Evolutionary conservation across 345 rosid genomes (phyloP), one percentile per base, ranked within the genome.

Genomic region (Melaleuca alternifolia): DNA sequence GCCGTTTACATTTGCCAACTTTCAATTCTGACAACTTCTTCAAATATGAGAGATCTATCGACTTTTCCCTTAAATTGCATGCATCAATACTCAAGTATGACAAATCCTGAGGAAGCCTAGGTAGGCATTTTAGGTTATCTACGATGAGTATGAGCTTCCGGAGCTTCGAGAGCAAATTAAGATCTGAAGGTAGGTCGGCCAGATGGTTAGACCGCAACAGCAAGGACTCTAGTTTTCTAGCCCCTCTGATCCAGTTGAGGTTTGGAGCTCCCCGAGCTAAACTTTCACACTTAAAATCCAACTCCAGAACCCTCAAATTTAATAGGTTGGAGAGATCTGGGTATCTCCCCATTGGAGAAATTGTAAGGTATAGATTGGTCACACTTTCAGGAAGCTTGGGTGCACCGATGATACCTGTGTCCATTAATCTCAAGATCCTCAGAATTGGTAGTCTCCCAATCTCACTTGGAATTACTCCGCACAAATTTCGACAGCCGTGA

Each of bases 121-220:
- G 62, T 57, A 57, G 15, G 62, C 28, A 10, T 56, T 24, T 28
- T 24, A 10, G 61, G 6, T 2, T 24, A 4, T 56, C 1, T 56
- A 4, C 28, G 1, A 1, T 0, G 28, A 56, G 61, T 0, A 0
- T 1, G 0, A 56, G 61, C 0, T 24, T 2, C 28, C 13, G 10
- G 1, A 24, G 61, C 61, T 23, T 56, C 6, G 28, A 24, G 24
- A 56, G 14, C 28, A 56, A 28, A 56, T 10, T 24, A 23, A 56
- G 4, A 56, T 24, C 14, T 10, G 61, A 56, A 56, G 61, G 61
- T 4, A 56, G 61, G 28, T 28, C 10, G 13, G 2, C 3, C 13
- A 24, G 12, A 1, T 1, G 0, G 23, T 4, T 0, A 56, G 6
- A 24, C 3, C 0, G 0, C 61, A 56, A 56, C n/a, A 4, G 1